Evolutionary conservation across 2,329 filamentous ascomycete genomes (phyloP).

Genomic region (Penicillium brasilianum): DNA sequence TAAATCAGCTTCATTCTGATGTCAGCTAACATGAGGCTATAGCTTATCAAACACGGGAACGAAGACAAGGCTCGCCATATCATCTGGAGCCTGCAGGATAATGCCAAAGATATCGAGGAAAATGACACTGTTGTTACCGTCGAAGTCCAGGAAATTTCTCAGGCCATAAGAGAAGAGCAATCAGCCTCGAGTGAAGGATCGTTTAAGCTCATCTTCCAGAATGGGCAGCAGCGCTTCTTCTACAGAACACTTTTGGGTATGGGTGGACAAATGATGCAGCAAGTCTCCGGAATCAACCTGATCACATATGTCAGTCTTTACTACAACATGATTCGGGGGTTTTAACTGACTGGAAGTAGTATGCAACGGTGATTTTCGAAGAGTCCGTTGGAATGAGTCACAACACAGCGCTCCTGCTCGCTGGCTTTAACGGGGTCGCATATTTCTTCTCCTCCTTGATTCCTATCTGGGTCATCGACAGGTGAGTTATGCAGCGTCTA

Average conservation of each 20-base stretch:
- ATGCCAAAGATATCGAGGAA: conserved; percentile 28
- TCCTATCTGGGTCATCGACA: conserved; percentile 47
- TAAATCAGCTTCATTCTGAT: background rate
- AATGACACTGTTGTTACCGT: conserved; percentile 35
- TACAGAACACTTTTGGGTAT: conserved; percentile 35
- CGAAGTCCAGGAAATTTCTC: conserved; percentile 30
- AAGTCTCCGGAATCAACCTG: conserved; percentile 38
- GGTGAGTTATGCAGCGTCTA: conserved; percentile 16
- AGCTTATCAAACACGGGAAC: conserved; percentile 42
- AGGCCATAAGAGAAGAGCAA: conserved; percentile 31
- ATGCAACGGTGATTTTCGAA: conserved; percentile 53
- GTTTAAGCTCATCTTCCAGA: conserved; percentile 32
- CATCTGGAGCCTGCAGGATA: conserved; percentile 42
- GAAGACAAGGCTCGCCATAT: conserved; percentile 44
- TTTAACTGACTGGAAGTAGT: conserved; percentile 23
- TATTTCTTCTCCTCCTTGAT: conserved; percentile 48
- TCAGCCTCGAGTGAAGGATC: conserved; percentile 30
- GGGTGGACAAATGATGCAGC: conserved; percentile 42
- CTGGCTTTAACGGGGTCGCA: conserved; percentile 50
- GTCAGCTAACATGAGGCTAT: background rate
- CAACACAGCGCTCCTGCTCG: conserved; percentile 41
- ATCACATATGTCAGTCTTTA: conserved; percentile 34
- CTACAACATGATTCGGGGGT: background rate
- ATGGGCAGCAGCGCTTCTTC: conserved; percentile 33
- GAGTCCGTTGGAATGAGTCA: conserved; percentile 51